Evolutionary conservation across 257 asterid species (phyloP).

Genomic region (Scutellaria barbata): DNA sequence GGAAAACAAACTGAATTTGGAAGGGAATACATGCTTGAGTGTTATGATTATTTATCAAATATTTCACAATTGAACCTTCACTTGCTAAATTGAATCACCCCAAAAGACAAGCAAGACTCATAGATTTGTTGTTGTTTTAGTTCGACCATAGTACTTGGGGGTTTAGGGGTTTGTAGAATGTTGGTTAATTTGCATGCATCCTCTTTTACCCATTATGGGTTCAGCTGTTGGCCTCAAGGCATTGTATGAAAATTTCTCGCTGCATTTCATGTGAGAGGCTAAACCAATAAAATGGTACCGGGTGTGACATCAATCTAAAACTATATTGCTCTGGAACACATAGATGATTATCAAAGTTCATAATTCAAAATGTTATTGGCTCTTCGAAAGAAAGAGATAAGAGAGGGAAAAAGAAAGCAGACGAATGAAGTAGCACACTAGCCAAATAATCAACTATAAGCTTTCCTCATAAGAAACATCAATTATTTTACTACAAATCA

Average conservation of each 20-base stretch:
- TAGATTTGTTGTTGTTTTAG: too few relatives aligned
- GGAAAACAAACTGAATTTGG: not conserved
- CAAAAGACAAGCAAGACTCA: not conserved
- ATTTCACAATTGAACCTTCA: not conserved
- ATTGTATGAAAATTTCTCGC: not conserved
- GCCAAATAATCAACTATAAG: conserved; percentile 3
- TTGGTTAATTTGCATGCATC: not conserved
- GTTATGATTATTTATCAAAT: not conserved
- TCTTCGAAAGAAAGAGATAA: not conserved
- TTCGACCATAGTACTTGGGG: not conserved
- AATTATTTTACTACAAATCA: not conserved
- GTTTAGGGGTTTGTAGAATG: not conserved
- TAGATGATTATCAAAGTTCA: not conserved
- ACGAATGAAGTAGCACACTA: not conserved
- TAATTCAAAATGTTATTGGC: not conserved
- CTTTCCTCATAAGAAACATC: not conserved
- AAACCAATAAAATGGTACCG: not conserved
- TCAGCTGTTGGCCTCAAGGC: conserved; percentile 15
- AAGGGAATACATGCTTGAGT: not conserved
- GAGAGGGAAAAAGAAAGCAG: not conserved
- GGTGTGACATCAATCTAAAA: conserved; percentile 4
- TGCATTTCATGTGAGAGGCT: conserved; percentile 7
- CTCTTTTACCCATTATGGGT: not conserved
- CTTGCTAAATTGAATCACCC: not conserved
- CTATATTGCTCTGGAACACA: not conserved